phyloP scores from a whole-genome alignment of 169 alveolate genomes.

The Eimeria falciformis region DNA sequence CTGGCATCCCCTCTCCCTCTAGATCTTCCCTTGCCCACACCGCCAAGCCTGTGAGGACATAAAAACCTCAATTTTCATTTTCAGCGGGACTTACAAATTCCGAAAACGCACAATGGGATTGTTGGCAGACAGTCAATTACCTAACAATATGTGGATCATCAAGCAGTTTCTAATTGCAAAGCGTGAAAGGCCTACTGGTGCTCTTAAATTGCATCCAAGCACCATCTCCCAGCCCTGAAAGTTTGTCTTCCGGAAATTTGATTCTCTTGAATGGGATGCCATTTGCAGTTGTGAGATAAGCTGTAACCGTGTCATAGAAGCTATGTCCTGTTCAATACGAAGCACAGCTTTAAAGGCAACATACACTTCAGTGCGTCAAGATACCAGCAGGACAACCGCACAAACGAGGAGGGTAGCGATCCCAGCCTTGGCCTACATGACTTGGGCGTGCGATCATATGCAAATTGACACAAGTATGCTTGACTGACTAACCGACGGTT shows the following conservation, averaged over 20 bases:
- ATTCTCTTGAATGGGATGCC: conserved; percentile 80
- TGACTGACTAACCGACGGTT: conserved; percentile 79
- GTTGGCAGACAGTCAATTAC: neutral
- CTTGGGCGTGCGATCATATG: too few relatives aligned
- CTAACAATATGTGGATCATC: too few relatives aligned
- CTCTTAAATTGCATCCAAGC: conserved; percentile 86
- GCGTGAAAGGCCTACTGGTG: conserved; percentile 79
- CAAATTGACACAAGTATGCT: too few relatives aligned
- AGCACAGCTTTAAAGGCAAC: neutral
- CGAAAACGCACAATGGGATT: neutral
- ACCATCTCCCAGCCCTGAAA: conserved; percentile 90
- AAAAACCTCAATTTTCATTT: too few relatives aligned
- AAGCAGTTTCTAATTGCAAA: neutral
- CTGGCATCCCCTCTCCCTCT: neutral
- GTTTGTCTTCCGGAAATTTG: conserved; percentile 82
- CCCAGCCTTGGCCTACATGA: too few relatives aligned
- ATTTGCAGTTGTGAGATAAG: conserved; percentile 78
- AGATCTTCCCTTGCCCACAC: conserved; percentile 51
- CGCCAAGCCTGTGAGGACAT: conserved; percentile 28
- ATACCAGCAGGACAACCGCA: too few relatives aligned
- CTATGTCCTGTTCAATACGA: conserved; percentile 74
- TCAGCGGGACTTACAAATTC: neutral
- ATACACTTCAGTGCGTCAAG: too few relatives aligned
- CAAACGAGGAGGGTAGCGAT: too few relatives aligned
- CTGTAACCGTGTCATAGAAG: conserved; percentile 82